A percentile compares a stretch with the other conserved stretches of the same genome.
Evolutionary conservation across 2,329 filamentous ascomycete genomes (phyloP).

Genomic region (Aaosphaeria arxii): DNA sequence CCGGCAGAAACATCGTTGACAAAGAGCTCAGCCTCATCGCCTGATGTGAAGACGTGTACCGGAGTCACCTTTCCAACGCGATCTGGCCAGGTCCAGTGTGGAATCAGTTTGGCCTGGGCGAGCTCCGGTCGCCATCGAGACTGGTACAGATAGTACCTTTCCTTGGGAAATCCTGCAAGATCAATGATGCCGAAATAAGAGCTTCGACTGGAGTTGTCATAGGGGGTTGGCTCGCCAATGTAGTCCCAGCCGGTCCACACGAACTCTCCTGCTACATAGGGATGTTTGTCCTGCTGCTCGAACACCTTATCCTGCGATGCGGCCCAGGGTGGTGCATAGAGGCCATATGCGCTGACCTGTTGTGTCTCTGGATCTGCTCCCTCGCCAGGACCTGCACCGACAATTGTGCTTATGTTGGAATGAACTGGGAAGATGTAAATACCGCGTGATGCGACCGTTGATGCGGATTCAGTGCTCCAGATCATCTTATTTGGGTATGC

Average conservation of each 20-base stretch:
- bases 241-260: conserved; percentile 54
- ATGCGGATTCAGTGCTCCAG: conserved; percentile 30
- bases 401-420: conserved; percentile 32
- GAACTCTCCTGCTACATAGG: conserved; percentile 54
- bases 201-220: conserved; percentile 31
- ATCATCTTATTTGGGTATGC: conserved; percentile 48
- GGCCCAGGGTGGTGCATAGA: conserved; percentile 49
- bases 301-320: conserved; percentile 56
- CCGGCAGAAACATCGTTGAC: conserved; percentile 51
- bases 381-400: conserved; percentile 26
- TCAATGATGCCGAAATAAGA: conserved; percentile 59
- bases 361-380: conserved; percentile 33
- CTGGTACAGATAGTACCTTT: conserved; percentile 54
- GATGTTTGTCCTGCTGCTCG: conserved; percentile 44
- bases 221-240: conserved; percentile 45
- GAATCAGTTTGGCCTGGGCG: conserved; percentile 51
- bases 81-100: conserved; percentile 57
- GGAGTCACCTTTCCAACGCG: conserved; percentile 49
- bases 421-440: conserved; percentile 55
- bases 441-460: conserved; percentile 49
- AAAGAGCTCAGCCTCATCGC: conserved; percentile 55
- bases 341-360: conserved; percentile 51
- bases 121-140: conserved; percentile 51
- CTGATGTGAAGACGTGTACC: conserved; percentile 53
- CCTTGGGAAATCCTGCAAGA: conserved; percentile 56